phyloP scores from a whole-genome alignment of 495 filamentous ascomycete genomes.

The Hyaloscypha variabilis region DNA sequence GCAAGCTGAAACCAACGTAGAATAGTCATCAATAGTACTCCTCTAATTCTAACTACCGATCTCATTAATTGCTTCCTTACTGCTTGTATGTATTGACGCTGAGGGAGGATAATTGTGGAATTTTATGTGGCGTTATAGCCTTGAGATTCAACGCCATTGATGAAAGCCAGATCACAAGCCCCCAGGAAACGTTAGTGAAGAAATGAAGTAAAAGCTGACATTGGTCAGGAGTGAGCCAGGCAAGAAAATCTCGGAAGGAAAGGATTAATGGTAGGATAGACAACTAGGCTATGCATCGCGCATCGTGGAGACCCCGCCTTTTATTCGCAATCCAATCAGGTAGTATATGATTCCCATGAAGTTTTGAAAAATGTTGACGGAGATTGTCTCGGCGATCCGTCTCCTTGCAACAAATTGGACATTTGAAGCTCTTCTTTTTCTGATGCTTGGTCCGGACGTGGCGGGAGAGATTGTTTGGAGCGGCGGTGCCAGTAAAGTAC shows the following conservation, averaged over 20 bases:
- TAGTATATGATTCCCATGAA: neutral
- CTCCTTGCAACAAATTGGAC: slow-evolving; percentile 7
- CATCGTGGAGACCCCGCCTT: slow-evolving; percentile 7
- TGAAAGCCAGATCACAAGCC: neutral
- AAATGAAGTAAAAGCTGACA: neutral
- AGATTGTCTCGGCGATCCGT: slow-evolving; percentile 19
- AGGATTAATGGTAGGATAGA: neutral
- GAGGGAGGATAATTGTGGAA: neutral
- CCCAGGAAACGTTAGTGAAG: neutral
- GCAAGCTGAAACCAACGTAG: too few species aligned
- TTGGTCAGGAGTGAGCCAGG: neutral
- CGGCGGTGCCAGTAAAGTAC: neutral
- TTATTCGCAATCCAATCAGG: slow-evolving; percentile 18
- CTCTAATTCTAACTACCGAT: too few species aligned
- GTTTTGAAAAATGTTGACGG: slow-evolving; percentile 13
- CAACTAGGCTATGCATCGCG: neutral
- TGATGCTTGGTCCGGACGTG: slow-evolving; percentile 9
- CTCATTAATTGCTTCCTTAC: neutral
- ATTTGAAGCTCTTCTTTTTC: slow-evolving; percentile 1
- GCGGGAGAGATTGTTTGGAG: slow-evolving; percentile 14
- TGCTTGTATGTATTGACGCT: neutral
- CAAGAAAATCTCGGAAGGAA: neutral
- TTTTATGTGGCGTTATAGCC: neutral
- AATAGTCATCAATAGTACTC: too few species aligned
- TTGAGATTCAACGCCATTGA: neutral